Conservation (phyloP, 768 basidiomycete species). For the Pluteus cervinus region DNA sequence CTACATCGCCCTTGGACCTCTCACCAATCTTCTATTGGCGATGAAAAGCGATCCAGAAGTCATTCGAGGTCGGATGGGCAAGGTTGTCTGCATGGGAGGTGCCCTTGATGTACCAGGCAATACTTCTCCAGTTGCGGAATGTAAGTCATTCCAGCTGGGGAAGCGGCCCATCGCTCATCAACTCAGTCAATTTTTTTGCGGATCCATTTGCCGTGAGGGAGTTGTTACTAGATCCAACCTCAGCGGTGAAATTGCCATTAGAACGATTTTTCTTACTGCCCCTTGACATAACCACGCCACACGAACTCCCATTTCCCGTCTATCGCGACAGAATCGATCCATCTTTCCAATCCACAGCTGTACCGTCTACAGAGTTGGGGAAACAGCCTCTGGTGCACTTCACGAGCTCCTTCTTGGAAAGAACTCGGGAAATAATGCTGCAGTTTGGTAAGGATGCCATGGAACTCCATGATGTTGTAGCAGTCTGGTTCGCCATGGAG, state of each 20-base stretch:
- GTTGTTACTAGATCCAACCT: constrained; percentile 40
- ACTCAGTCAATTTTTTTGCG: constrained; percentile 76
- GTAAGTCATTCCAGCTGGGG: constrained; percentile 33
- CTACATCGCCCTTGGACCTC: constrained; percentile 69
- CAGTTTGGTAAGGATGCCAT: constrained; percentile 77
- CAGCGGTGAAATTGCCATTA: constrained; percentile 45
- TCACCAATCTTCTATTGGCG: constrained; percentile 74
- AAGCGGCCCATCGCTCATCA: constrained; percentile 2
- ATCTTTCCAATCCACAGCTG: constrained; percentile 41
- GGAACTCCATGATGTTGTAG: constrained; percentile 88
- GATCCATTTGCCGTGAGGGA: constrained; percentile 82
- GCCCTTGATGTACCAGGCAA: constrained; percentile 91
- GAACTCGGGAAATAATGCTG: constrained; percentile 72
- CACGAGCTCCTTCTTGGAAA: constrained; percentile 73
- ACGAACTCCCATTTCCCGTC: constrained; percentile 67
- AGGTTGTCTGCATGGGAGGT: constrained; percentile 91
- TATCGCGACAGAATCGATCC: constrained; percentile 59
- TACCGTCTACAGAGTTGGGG: constrained; percentile 37
- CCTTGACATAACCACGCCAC: constrained; percentile 77
- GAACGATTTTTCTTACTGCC: constrained; percentile 68
- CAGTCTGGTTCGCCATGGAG: constrained; percentile 81
- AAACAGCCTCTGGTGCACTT: constrained; percentile 70
- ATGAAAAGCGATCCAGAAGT: constrained; percentile 47
- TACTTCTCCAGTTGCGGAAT: constrained; percentile 75
- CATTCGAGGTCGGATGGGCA: constrained; percentile 55